Evolutionary conservation across 1,284 basidiomycete species (phyloP).

Genomic region (Cystobasidium pallidum): DNA sequence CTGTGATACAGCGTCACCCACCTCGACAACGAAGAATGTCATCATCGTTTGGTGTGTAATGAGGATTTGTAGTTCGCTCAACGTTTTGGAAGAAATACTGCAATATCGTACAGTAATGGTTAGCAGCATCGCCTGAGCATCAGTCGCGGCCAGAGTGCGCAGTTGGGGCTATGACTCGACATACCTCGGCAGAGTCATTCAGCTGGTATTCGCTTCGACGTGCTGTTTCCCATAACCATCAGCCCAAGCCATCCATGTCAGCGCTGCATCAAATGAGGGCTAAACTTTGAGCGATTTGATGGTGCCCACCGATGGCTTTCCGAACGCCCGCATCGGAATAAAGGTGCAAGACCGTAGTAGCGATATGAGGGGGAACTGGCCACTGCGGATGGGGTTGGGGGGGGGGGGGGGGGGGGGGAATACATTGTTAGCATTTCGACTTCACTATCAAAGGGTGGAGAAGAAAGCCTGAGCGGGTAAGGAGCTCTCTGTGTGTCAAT

Average conservation of each 20-base stretch:
- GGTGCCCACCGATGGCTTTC: conserved; percentile 73
- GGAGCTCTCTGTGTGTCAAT: too few species aligned
- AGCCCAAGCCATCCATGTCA: background rate
- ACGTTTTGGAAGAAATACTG: conserved; percentile 84
- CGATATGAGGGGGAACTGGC: conserved; percentile 67
- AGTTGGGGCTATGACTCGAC: conserved; percentile 37
- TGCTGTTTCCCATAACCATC: background rate
- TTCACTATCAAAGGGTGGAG: background rate
- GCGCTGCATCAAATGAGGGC: conserved; percentile 51
- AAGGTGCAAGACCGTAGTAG: conserved; percentile 75
- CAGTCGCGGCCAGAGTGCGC: background rate
- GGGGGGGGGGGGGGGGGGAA: too few species aligned
- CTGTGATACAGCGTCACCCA: background rate
- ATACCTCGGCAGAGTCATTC: conserved; percentile 58
- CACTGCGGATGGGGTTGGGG: conserved; percentile 6
- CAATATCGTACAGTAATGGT: background rate
- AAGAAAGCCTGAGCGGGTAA: too few species aligned
- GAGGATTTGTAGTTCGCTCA: conserved; percentile 73
- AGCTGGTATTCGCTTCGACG: conserved; percentile 51
- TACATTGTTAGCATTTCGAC: background rate
- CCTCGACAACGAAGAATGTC: conserved; percentile 79
- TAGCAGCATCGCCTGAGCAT: background rate
- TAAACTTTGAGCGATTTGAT: background rate
- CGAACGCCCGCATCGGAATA: conserved; percentile 83
- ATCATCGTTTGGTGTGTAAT: conserved; percentile 79